phyloP scores from a whole-genome alignment of 371 early-diverging fungal species.

The Syncephalastrum racemosum region DNA sequence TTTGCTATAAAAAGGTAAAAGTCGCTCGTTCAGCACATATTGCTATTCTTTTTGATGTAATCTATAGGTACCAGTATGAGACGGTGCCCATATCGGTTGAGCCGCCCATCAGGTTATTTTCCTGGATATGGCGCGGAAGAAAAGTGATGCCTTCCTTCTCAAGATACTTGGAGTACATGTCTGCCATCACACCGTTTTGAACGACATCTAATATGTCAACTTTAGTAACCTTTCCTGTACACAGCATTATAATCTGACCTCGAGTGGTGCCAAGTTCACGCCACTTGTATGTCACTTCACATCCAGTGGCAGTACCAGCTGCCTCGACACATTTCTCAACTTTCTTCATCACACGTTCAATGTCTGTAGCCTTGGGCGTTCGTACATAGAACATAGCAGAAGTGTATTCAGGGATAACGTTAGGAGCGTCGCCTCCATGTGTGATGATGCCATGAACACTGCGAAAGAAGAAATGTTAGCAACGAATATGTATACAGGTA shows the following conservation, averaged over 20 bases:
- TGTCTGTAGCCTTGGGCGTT: constrained; percentile 43
- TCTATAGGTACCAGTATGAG: too few relatives aligned
- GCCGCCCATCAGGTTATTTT: constrained; percentile 38
- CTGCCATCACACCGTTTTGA: constrained; percentile 59
- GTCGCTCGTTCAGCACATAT: constrained; percentile 19
- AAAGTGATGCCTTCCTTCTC: constrained; percentile 45
- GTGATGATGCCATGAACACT: constrained; percentile 76
- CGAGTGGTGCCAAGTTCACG: constrained; percentile 41
- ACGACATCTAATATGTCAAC: constrained; percentile 26
- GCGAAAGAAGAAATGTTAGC: not conserved
- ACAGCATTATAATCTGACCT: constrained; percentile 5
- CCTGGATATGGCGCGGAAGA: constrained; percentile 36
- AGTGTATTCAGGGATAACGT: constrained; percentile 66
- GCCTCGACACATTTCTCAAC: constrained; percentile 62
- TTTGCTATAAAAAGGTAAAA: too few relatives aligned
- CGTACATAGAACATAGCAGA: constrained; percentile 58
- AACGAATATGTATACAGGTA: not conserved
- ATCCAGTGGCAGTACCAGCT: constrained; percentile 71
- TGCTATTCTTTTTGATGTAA: constrained; percentile 8
- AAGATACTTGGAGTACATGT: constrained; percentile 58
- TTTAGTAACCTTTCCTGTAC: not conserved
- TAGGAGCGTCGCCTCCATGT: constrained; percentile 60
- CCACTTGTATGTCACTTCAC: constrained; percentile 56
- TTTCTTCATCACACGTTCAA: constrained; percentile 46
- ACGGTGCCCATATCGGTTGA: constrained; percentile 82